These are phyloP conservation scores for Coemansia sp. DNA, from an alignment of 192 early-diverging fungal genomes.

Conservation along the genomic window DNA sequence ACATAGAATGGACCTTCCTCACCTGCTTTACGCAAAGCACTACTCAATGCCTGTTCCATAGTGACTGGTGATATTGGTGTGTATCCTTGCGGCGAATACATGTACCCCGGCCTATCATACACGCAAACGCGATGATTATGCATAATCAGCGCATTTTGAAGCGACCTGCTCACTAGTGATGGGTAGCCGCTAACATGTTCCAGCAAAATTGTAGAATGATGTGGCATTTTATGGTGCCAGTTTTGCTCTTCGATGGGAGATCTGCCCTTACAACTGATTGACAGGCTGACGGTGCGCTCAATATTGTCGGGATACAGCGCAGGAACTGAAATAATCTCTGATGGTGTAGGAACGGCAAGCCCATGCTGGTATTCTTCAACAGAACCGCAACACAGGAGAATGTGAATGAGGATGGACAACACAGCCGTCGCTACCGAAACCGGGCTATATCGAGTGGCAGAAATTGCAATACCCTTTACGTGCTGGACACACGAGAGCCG, in stretches of 20 bases:
- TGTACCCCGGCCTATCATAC: constrained; percentile 47
- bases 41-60: constrained; percentile 21
- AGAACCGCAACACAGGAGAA: constrained; percentile 10
- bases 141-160: constrained; percentile 21
- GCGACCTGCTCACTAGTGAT: constrained; percentile 22
- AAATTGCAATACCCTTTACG: neutral
- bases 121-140: constrained; percentile 34
- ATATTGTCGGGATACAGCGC: constrained; percentile 15
- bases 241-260: neutral
- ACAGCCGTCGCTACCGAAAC: neutral
- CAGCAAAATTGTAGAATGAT: constrained; percentile 35
- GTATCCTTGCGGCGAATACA: constrained; percentile 43
- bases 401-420: constrained; percentile 12
- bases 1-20: constrained; percentile 41
- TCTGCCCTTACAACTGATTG: constrained; percentile 28
- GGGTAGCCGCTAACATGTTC: constrained; percentile 40
- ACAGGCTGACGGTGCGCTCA: constrained; percentile 14
- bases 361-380: constrained; percentile 11
- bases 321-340: neutral
- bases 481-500: neutral
- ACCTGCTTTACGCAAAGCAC: constrained; percentile 10
- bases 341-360: neutral
- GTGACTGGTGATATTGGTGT: constrained; percentile 16
- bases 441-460: constrained; percentile 2
- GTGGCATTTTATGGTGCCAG: neutral